These are phyloP conservation scores for Quercus tomentella DNA, from an alignment of 331 rosid genomes.

Conservation along the genomic window DNA sequence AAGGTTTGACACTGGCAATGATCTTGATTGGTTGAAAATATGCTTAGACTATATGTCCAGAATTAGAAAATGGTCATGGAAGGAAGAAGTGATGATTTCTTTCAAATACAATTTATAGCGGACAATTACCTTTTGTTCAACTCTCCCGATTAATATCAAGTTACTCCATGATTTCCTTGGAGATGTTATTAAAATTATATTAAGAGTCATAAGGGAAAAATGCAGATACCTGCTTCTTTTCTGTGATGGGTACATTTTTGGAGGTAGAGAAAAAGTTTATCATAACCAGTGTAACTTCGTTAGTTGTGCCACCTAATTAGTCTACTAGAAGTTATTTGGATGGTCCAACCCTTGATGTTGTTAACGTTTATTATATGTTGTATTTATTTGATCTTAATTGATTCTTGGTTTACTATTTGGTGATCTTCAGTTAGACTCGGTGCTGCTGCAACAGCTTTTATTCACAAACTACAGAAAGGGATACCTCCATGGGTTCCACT, in stretches of 20 bases:
- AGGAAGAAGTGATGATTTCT: neutral
- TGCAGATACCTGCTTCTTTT: neutral
- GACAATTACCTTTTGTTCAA: neutral
- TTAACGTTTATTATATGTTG: too few species aligned
- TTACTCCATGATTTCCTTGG: neutral
- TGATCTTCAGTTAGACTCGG: conserved; percentile 61
- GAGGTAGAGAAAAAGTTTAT: neutral
- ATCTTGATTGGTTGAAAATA: neutral
- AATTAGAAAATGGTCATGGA: neutral
- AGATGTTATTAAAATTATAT: neutral
- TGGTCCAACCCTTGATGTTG: neutral
- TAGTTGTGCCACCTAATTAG: neutral
- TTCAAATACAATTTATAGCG: neutral
- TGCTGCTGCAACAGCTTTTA: conserved; percentile 79
- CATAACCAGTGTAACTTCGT: neutral
- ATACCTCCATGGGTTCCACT: conserved; percentile 97
- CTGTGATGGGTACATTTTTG: neutral
- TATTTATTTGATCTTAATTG: conserved; percentile 13
- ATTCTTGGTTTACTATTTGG: conserved; percentile 25
- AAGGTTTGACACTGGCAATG: neutral
- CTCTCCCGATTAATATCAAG: neutral
- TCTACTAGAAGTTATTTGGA: neutral
- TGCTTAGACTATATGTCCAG: neutral
- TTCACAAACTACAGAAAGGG: conserved; percentile 87
- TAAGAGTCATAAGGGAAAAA: neutral